A percentile compares a stretch with the other conserved stretches of the same genome.
phyloP scores from a whole-genome alignment of 2,329 filamentous ascomycete genomes.

The Penicillium sp. region DNA sequence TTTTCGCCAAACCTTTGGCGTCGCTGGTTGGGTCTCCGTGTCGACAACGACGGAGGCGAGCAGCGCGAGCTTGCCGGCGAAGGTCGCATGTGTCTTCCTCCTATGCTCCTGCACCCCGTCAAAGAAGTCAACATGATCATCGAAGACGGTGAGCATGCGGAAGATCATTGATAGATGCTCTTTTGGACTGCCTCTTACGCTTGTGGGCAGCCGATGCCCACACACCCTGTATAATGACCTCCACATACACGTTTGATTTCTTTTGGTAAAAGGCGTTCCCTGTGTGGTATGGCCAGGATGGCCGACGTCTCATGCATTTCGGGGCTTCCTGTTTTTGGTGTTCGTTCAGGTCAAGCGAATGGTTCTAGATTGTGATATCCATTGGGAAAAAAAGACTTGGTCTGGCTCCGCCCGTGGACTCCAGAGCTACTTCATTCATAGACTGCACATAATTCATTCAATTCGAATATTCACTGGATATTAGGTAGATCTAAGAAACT shows the following conservation, averaged over 20 bases:
- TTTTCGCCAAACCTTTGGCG: conserved; percentile 81
- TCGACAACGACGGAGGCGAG: conserved; percentile 77
- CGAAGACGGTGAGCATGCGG: conserved; percentile 34
- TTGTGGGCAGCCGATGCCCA: neutral
- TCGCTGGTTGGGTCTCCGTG: conserved; percentile 80
- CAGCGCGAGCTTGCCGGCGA: conserved; percentile 72
- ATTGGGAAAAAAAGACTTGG: neutral
- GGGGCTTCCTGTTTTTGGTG: neutral
- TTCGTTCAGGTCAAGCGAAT: conserved; percentile 1
- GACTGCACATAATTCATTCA: neutral
- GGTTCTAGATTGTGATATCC: conserved; percentile 4
- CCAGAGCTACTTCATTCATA: conserved; percentile 2
- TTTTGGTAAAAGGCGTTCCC: conserved; percentile 11
- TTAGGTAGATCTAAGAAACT: neutral
- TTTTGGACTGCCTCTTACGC: neutral
- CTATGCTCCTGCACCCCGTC: conserved; percentile 85
- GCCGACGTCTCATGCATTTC: conserved; percentile 7
- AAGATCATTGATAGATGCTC: conserved; percentile 19
- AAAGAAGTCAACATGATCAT: conserved; percentile 68
- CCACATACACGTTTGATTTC: conserved; percentile 6
- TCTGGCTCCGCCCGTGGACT: neutral
- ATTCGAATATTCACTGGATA: neutral
- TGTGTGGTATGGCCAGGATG: neutral
- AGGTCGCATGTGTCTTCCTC: conserved; percentile 86
- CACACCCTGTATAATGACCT: conserved; percentile 8